Evolutionary conservation across 2,329 filamentous ascomycete species (phyloP).

Genomic region (Thielaviopsis euricoi): DNA sequence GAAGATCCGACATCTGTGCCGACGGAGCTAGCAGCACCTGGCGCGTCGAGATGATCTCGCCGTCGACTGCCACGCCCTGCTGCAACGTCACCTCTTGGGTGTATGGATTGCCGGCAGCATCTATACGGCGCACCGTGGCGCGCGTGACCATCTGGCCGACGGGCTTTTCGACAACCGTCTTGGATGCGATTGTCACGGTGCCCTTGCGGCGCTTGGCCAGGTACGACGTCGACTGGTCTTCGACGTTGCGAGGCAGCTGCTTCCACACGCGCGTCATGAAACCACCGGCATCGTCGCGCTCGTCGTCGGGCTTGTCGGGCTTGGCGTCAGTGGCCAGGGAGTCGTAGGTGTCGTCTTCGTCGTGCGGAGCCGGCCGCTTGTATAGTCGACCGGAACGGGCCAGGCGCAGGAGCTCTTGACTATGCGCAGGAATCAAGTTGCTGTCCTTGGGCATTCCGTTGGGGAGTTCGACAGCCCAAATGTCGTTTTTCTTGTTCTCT

Average conservation of each 20-base stretch:
- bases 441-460: conserved; percentile 74
- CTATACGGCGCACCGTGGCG: conserved; percentile 62
- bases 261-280: conserved; percentile 45
- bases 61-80: conserved; percentile 64
- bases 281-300: conserved; percentile 34
- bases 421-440: conserved; percentile 59
- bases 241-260: conserved; percentile 41
- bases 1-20: conserved; percentile 40
- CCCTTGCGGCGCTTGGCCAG: conserved; percentile 46
- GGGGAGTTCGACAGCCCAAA: conserved; percentile 61
- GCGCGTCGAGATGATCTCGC: conserved; percentile 53
- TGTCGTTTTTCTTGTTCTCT: conserved; percentile 43
- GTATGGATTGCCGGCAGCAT: conserved; percentile 65
- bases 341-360: conserved; percentile 45
- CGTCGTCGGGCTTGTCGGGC: conserved; percentile 46
- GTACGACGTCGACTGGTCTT: conserved; percentile 34
- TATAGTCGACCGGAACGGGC: conserved; percentile 63
- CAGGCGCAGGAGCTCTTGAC: conserved; percentile 65
- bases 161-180: conserved; percentile 27
- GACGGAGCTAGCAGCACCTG: conserved; percentile 38
- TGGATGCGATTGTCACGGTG: conserved; percentile 39
- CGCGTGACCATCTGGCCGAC: conserved; percentile 48
- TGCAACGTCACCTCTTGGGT: conserved; percentile 70
- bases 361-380: conserved; percentile 48
- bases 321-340: conserved; percentile 28